Evolutionary conservation across 441 rosid genomes (phyloP).

Genomic region (Adansonia madagascariensis): DNA sequence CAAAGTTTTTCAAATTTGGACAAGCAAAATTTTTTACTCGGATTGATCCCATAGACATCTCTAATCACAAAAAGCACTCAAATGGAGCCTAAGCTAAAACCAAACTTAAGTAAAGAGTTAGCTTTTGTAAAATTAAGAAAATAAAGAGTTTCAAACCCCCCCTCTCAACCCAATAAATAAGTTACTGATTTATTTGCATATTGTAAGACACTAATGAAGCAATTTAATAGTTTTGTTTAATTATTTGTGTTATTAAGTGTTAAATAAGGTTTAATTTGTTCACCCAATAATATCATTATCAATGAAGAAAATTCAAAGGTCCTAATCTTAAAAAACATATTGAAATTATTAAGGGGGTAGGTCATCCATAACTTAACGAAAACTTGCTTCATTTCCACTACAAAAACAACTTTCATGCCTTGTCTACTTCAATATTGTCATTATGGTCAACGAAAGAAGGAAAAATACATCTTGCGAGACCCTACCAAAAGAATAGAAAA

Average conservation of each 20-base stretch:
- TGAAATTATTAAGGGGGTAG: not conserved
- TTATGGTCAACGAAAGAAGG: not conserved
- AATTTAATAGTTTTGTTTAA: not conserved
- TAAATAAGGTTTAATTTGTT: not conserved
- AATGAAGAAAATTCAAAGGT: not conserved
- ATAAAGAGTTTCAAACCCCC: too few species aligned
- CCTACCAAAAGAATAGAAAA: not conserved
- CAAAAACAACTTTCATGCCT: not conserved
- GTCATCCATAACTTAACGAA: not conserved
- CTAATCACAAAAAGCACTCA: too few species aligned
- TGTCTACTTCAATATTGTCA: not conserved
- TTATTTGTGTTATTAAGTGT: not conserved
- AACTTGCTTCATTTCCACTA: conserved; percentile 16
- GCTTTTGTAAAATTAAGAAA: too few species aligned
- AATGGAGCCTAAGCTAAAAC: too few species aligned
- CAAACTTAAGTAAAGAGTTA: too few species aligned
- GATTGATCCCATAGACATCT: too few species aligned
- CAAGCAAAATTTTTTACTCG: too few species aligned
- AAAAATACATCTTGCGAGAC: not conserved
- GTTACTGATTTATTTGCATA: too few species aligned
- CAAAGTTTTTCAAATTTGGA: too few species aligned
- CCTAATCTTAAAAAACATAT: not conserved
- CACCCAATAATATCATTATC: not conserved
- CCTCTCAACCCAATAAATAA: too few species aligned
- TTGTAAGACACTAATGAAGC: too few species aligned